Evolutionary conservation across 306 rosid genomes (phyloP), one percentile per base, ranked within the genome.

Genomic region (Lotus japonicus): DNA sequence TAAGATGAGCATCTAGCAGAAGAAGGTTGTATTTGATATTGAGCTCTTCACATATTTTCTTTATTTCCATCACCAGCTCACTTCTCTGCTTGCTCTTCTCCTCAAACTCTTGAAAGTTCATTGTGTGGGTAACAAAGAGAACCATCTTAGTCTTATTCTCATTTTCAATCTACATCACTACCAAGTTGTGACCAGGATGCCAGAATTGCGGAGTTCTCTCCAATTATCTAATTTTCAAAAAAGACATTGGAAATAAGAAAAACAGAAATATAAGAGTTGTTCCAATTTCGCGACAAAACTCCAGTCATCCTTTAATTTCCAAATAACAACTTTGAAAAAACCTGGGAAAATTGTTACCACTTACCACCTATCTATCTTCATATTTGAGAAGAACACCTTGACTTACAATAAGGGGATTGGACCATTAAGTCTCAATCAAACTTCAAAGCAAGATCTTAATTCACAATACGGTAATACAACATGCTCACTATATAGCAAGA

Each of bases 31-130:
- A 94, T 77, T 72, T 86, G 62, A 94, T 88, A 52, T 81, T 51
- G n/a, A 94, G 84, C 67, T 88, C 95, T 77, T 90, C 97, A 31
- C 90, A 85, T 43, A 87, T 82, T 64, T 68, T 86, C 89, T 94
- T 94, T 51, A 86, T 2, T 83, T 88, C 96, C 36, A 90, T 52
- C 42, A 88, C 75, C 4, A 94, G 80, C 60, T 82, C 97, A 1
- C 84, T 75, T 81, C 94, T 84, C 69, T 96, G 70, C 43, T 51
- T 80, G 73, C 58, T 81, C 89, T 82, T 94, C 87, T 86, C 95
- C 26, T 74, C 84, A 41, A 35, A 88, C 2, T 88, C 84, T 84
- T 90, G 99, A 54, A 88, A 94, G 72, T 86, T 88, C 87, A 94
- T 88, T 6, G 97, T 94, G 87, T 94, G 99, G 39, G 13, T 84